These are phyloP conservation scores for Wallacemonas collosoma DNA, from an alignment of 208 protist species.

Conservation along the genomic window DNA sequence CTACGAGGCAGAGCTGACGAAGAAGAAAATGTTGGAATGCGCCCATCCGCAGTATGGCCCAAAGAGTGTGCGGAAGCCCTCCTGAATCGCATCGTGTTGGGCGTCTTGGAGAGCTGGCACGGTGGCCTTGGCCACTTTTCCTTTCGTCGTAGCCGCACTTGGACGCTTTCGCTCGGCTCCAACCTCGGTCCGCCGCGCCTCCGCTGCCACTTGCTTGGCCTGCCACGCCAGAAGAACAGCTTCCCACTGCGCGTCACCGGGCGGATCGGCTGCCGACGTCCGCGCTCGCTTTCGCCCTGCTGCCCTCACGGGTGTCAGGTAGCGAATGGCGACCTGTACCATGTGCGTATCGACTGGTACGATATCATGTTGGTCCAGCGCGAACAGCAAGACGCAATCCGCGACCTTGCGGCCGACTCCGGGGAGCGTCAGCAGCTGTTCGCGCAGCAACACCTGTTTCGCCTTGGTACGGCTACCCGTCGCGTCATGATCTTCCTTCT, in stretches of 20 bases:
- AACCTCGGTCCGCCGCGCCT: slow-evolving; percentile 15
- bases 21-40: slow-evolving; percentile 78
- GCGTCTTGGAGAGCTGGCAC: slow-evolving; percentile 35
- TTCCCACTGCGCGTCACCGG: not conserved
- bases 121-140: not conserved
- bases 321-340: slow-evolving; percentile 67
- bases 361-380: slow-evolving; percentile 48
- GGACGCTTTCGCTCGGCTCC: slow-evolving; percentile 8
- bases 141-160: not conserved
- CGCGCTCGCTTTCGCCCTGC: not conserved
- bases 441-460: slow-evolving; percentile 30
- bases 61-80: slow-evolving; percentile 59
- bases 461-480: not conserved
- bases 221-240: slow-evolving; percentile 1
- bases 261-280: not conserved
- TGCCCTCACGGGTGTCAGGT: slow-evolving; percentile 22
- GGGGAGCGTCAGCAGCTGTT: slow-evolving; percentile 45
- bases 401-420: slow-evolving; percentile 86
- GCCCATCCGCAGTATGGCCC: slow-evolving; percentile 73
- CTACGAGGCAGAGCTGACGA: not conserved
- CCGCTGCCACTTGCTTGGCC: slow-evolving; percentile 15
- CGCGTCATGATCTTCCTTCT: not conserved
- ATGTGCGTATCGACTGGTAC: slow-evolving; percentile 93
- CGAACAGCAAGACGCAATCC: slow-evolving; percentile 84
- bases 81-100: slow-evolving; percentile 80